These are phyloP conservation scores for Fusarium hostae DNA, from an alignment of 2,329 filamentous ascomycete species.

Conservation along the genomic window DNA sequence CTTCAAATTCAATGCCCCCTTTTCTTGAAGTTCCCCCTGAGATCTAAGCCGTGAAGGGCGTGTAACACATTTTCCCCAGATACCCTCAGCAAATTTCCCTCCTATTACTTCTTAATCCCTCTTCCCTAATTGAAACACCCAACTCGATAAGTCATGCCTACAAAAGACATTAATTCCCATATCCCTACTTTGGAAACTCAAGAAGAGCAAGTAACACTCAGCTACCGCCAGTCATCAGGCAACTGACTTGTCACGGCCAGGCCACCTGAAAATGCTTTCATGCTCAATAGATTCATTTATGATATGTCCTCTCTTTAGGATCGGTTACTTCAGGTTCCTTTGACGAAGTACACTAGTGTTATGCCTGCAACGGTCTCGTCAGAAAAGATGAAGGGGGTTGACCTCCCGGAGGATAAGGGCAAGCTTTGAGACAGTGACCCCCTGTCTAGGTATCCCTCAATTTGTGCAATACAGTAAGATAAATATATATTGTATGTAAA, in stretches of 20 bases:
- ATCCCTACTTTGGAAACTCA: fast-evolving
- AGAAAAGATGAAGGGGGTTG: neutral
- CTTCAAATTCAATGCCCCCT: neutral
- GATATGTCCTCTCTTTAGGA: constrained; percentile 23
- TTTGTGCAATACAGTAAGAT: too few species aligned
- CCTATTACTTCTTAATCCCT: neutral
- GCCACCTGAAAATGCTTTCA: neutral
- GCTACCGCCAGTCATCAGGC: too few species aligned
- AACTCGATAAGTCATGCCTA: neutral
- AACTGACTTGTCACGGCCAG: neutral
- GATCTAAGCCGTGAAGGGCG: neutral
- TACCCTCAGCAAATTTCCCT: neutral
- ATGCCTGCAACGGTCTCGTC: fast-evolving
- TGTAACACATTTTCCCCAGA: neutral
- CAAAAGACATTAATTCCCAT: fast-evolving
- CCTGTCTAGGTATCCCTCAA: neutral
- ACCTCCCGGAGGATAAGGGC: neutral
- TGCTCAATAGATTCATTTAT: constrained; percentile 23
- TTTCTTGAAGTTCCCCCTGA: too few species aligned
- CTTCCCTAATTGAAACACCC: fast-evolving
- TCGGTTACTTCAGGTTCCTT: neutral
- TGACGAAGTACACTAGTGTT: fast-evolving
- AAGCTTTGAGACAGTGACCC: neutral
- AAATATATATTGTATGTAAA: too few species aligned
- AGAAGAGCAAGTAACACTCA: neutral